Evolutionary conservation across 345 rosid genomes (phyloP).

Genomic region (Citrus trifoliata): DNA sequence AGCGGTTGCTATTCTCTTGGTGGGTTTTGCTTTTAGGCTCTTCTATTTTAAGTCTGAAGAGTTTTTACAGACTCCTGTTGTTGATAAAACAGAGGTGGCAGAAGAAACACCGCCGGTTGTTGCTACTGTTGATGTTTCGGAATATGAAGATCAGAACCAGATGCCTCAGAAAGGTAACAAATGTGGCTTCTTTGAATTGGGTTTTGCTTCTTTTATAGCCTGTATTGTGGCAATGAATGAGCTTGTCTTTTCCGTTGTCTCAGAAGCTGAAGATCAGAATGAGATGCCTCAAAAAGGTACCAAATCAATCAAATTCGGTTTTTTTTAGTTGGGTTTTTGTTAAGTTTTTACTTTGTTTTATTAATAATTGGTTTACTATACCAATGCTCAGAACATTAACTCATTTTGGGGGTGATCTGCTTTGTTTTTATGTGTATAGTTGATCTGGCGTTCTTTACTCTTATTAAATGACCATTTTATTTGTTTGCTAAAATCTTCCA

Average conservation of each 20-base stretch:
- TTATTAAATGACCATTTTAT: background rate
- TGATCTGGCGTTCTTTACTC: background rate
- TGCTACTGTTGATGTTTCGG: constrained; percentile 22
- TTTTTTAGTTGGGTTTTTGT: background rate
- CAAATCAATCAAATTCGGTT: constrained; percentile 2
- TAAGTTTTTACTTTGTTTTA: background rate
- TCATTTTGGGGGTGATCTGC: background rate
- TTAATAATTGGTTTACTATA: background rate
- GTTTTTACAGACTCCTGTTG: constrained; percentile 18
- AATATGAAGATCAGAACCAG: constrained; percentile 42
- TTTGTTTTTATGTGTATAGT: no score
- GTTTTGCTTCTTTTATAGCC: background rate
- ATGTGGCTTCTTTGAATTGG: constrained; percentile 1
- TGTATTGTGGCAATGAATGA: background rate
- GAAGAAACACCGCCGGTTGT: constrained; percentile 1
- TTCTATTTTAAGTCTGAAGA: constrained; percentile 38
- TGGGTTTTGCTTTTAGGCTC: constrained; percentile 57
- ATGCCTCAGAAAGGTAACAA: constrained; percentile 40
- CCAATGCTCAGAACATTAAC: background rate
- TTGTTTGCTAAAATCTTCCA: background rate
- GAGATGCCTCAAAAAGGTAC: constrained; percentile 41
- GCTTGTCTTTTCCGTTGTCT: constrained; percentile 12
- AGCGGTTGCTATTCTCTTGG: constrained; percentile 39
- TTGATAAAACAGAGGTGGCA: constrained; percentile 13
- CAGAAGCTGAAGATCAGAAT: constrained; percentile 45